Base-by-base conservation (phyloP, 169 alveolate species). In the Besnoitia besnoiti region DNA sequence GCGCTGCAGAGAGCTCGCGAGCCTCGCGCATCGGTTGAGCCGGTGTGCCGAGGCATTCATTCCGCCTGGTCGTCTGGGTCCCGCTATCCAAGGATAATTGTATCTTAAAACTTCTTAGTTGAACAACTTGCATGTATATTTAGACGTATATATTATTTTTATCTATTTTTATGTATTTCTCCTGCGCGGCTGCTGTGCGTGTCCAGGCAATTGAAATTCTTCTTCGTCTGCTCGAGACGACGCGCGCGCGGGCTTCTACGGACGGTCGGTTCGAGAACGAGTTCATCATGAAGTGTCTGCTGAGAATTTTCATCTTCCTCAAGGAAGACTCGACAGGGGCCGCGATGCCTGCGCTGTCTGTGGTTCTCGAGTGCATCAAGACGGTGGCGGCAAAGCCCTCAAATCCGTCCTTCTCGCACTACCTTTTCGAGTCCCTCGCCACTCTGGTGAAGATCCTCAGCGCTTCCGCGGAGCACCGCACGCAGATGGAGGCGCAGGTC, bases 401-500 rank as follows among this genome's bases (percentile, higher is more conserved):
- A 21, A 89, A 89, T 51, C 92, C 92, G 27, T 77, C 79, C 50
- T 89, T 46, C 35, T 89, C 79, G 30, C 92, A 89, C n/a, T 89
- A 73, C 39, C 85, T 89, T 19, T 89, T 89, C 73, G 92, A 89
- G 76, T 35, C 77, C 47, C 92, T 89, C 49, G 92, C 92, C 44
- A 79, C 87, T 24, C 49, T 77, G 30, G 87, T 77, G 33, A 77
- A 61, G 49, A 24, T 89, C 75, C 30, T 50, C 92, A 89, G 88
- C 50, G 62, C 62, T 55, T 49, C 82, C 40, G 44, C 62, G 37
- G 84, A 87, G 85, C 85, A 87, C 44, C 92, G 79, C 49, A 51
- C 79, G 51, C 76, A 14, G 12, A 82, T 89, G 44, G 92, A 89
- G 40, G 50, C 59, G 24, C 88, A 89, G 27, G 92, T 89, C 46